phyloP scores from a whole-genome alignment of 768 basidiomycete genomes.

The Suillus cothurnatus region DNA sequence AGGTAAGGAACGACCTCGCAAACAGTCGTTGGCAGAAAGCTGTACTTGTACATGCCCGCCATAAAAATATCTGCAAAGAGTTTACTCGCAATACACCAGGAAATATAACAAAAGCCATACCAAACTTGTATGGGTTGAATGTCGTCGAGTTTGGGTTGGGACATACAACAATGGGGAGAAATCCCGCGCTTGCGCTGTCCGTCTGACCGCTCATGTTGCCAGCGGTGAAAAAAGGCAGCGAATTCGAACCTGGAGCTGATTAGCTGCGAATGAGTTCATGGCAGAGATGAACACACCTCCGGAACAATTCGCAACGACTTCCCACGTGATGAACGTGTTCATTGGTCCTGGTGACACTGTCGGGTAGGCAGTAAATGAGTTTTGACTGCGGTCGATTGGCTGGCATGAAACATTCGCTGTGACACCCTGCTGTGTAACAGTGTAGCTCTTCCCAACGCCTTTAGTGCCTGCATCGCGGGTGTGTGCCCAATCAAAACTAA shows the following conservation, averaged over 20 bases:
- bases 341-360: neutral
- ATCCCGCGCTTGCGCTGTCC: neutral
- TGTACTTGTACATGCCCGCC: slow-evolving; percentile 13
- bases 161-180: slow-evolving; percentile 11
- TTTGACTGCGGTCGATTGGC: neutral
- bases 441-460: slow-evolving; percentile 4
- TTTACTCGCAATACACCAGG: slow-evolving; percentile 7
- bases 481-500: neutral
- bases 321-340: neutral
- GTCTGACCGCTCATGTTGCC: neutral
- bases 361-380: neutral
- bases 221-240: neutral
- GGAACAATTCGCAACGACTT: neutral
- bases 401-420: slow-evolving; percentile 17
- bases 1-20: slow-evolving; percentile 17
- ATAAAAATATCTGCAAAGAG: neutral
- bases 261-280: neutral
- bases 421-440: slow-evolving; percentile 20
- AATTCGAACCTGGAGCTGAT: neutral
- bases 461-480: neutral
- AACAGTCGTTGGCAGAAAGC: slow-evolving; percentile 12
- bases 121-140: slow-evolving; percentile 5
- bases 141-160: neutral
- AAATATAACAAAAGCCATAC: neutral
- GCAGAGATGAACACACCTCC: slow-evolving; percentile 2